These are phyloP conservation scores for Nepenthes alata DNA, from an alignment of 179 eudicot species.

Conservation along the genomic window DNA sequence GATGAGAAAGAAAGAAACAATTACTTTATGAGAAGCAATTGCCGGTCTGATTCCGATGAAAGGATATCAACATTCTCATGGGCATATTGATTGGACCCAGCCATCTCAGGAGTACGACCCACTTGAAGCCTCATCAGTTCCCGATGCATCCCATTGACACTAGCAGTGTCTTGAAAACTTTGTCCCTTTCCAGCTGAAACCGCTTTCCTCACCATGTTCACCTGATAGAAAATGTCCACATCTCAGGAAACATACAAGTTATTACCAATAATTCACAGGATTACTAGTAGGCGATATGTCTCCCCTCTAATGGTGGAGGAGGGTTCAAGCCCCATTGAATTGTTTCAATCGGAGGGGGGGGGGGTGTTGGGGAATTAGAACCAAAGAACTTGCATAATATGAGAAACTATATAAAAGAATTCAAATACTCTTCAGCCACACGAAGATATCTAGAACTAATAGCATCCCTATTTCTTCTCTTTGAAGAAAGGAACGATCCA, in stretches of 20 bases:
- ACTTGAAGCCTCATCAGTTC: conserved; percentile 74
- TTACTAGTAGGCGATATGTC: too few species aligned
- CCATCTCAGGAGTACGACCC: conserved; percentile 40
- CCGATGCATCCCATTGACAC: conserved; percentile 36
- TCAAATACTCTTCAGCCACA: background rate
- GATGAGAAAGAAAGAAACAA: background rate
- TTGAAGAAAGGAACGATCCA: too few species aligned
- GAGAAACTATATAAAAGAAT: too few species aligned
- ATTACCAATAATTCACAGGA: too few species aligned
- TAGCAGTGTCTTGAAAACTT: conserved; percentile 43
- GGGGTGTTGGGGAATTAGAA: too few species aligned
- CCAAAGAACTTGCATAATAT: too few species aligned
- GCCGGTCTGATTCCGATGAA: conserved; percentile 84
- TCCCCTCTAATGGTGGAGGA: too few species aligned
- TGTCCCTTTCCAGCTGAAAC: conserved; percentile 41
- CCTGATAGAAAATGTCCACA: conserved; percentile 29
- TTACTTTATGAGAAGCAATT: conserved; percentile 75
- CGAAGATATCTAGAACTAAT: background rate
- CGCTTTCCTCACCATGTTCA: conserved; percentile 60
- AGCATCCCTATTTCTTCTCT: background rate
- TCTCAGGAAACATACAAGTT: too few species aligned
- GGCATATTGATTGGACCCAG: conserved; percentile 40
- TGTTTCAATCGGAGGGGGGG: too few species aligned
- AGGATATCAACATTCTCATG: conserved; percentile 60
- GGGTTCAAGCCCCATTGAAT: too few species aligned